Base-by-base conservation (phyloP, 2,329 filamentous ascomycete species). In the Cladosporium austrohemisphaericum region DNA sequence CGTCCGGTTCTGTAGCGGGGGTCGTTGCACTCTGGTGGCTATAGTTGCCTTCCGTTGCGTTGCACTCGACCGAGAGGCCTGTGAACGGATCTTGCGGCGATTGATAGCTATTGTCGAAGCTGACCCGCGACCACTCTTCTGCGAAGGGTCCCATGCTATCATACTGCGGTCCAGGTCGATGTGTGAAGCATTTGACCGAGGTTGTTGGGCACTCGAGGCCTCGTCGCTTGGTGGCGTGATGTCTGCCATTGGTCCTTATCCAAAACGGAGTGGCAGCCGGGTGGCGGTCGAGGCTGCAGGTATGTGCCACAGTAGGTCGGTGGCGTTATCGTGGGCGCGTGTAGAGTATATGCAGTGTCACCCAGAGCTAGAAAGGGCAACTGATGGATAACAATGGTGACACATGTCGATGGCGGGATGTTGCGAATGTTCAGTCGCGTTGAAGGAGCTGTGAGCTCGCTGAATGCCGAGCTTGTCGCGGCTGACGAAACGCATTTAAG, bases 11-110 rank as follows among this genome's bases (percentile, higher is more conserved):
- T 47, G 44, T 7, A 19, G 32, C 5, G 33, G 18, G 10, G 37
- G 25, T 6, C 26, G 23, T 28, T 38, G 44, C 19, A 31, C 44
- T 23, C 26, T 28, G 16, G 32, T 28, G 4, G 44, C 44, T 20
- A 47, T 47, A 11, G 44, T 47, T 33, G 44, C 33, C 26, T 47
- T 47, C 13, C 44, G 44, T 13, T 47, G 44, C 11, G 25, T 16
- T 16, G 44, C 44, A 38, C 44, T 47, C 3, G 44, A 36, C 7
- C 33, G 33, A 20, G 44, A 47, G 8, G 44, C 44, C 13, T 47
- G 44, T 5, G 44, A 23, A 16, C 44, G 44, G 25, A 47, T 38
- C 26, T 38, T 47, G 8, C 44, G 44, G 6, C 44, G 44, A 20
- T 31, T 38, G 11, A 16, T 33, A n/a, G 44, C 44, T 9, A 26